A percentile compares a stretch with the other conserved stretches of the same genome.
phyloP scores from a whole-genome alignment of 2,329 filamentous ascomycete species.

The Alternaria sp. region DNA sequence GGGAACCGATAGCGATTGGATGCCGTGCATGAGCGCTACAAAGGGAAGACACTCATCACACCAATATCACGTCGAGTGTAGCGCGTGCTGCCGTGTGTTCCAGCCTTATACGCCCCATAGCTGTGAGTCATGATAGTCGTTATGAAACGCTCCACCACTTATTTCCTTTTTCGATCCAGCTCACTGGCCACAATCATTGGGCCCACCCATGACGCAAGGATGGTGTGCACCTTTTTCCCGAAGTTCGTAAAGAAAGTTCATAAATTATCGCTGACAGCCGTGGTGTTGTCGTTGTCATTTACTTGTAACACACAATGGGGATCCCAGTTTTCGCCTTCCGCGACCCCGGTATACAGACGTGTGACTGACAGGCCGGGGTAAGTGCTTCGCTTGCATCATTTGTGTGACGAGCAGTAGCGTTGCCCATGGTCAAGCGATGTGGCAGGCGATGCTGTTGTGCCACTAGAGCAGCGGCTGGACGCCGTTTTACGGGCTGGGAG shows the following conservation, averaged over 20 bases:
- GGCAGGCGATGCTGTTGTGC: conserved; percentile 7
- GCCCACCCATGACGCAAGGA: conserved; percentile 8
- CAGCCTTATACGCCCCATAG: conserved; percentile 9
- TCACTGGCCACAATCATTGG: conserved; percentile 9
- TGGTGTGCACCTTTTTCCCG: conserved; percentile 3
- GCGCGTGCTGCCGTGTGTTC: conserved; percentile 17
- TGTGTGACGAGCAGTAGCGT: conserved; percentile 11
- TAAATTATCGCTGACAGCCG: conserved; percentile 11
- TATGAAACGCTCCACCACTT: conserved; percentile 2
- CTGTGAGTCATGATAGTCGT: conserved; percentile 14
- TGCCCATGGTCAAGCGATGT: conserved; percentile 5
- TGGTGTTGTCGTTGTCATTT: conserved; percentile 5
- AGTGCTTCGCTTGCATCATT: conserved; percentile 7
- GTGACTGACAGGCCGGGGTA: conserved; percentile 13
- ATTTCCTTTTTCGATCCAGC: conserved; percentile 6
- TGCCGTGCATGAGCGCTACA: not conserved
- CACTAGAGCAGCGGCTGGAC: conserved; percentile 6
- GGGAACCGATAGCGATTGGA: conserved; percentile 2
- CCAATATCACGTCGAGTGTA: conserved; percentile 1
- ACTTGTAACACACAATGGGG: conserved; percentile 3
- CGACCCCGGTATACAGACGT: conserved; percentile 7
- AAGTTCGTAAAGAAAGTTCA: conserved; percentile 6
- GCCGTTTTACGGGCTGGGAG: conserved; percentile 10
- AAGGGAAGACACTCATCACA: not conserved
- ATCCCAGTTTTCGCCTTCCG: conserved; percentile 2